Percentiles rank a stretch among this genome's conserved stretches.
Evolutionary conservation across 345 rosid species (phyloP).

Genomic region (Boechera divaricarpa): DNA sequence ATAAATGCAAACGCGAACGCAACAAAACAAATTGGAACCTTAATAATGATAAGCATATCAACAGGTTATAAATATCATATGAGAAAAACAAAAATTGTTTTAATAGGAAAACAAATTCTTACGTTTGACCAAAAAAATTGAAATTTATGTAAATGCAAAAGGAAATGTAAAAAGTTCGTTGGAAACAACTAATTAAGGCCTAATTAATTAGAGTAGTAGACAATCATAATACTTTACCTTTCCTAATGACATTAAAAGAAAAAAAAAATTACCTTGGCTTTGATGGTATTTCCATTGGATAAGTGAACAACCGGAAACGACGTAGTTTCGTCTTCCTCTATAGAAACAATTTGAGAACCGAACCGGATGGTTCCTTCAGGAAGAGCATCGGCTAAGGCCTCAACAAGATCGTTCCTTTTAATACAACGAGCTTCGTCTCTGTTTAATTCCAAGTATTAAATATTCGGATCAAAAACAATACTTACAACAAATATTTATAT

Average conservation of each 20-base stretch:
- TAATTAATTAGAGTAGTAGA: neutral
- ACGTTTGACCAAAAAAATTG: neutral
- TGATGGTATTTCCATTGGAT: constrained; percentile 34
- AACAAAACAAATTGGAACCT: too few species aligned
- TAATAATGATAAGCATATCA: too few species aligned
- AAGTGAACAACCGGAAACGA: constrained; percentile 37
- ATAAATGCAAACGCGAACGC: too few species aligned
- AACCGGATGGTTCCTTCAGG: constrained; percentile 44
- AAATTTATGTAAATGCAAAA: neutral
- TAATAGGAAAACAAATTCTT: too few species aligned
- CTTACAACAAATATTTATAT: neutral
- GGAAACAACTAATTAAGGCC: neutral
- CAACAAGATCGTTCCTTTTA: constrained; percentile 45
- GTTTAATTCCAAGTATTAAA: constrained; percentile 7
- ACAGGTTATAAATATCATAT: too few species aligned
- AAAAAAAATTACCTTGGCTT: constrained; percentile 38
- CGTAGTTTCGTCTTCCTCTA: constrained; percentile 31
- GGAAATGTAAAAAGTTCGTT: neutral
- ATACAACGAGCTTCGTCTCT: constrained; percentile 47
- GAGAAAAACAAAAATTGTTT: too few species aligned
- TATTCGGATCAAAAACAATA: neutral
- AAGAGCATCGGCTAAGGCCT: constrained; percentile 45
- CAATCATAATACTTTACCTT: constrained; percentile 25
- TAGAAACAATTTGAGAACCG: constrained; percentile 34
- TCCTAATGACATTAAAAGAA: too few species aligned